A percentile compares a stretch with the other conserved stretches of the same genome.
Conservation (phyloP, 2,329 filamentous ascomycete genomes). For the Fusarium humuli region DNA sequence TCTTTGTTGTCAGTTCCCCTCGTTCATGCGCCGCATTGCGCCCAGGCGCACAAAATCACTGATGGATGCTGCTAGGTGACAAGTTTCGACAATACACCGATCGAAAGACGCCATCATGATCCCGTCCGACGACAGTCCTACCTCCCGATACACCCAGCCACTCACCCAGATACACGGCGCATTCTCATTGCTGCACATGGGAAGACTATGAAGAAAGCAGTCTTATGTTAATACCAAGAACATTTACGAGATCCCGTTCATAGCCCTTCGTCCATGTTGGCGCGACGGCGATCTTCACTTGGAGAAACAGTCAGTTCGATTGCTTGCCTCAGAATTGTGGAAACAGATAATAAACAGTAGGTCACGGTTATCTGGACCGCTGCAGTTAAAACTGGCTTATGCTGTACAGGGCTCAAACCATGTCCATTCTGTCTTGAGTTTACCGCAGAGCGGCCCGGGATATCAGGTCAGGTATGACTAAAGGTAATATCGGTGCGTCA, state of each 20-base stretch:
- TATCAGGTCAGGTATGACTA: too few species aligned
- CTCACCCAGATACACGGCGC: background rate
- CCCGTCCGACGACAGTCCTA: background rate
- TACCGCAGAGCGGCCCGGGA: too few species aligned
- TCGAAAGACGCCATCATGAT: background rate
- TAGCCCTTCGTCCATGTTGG: background rate
- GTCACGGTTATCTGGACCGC: too few species aligned
- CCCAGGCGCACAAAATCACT: too few species aligned
- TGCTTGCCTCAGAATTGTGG: background rate
- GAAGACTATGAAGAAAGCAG: background rate
- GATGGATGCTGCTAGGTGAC: too few species aligned
- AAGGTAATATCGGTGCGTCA: too few species aligned
- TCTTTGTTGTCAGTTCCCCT: too few species aligned
- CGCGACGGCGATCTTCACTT: background rate
- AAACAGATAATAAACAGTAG: too few species aligned
- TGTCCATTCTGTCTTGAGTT: too few species aligned
- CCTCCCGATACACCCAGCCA: background rate
- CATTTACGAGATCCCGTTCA: background rate
- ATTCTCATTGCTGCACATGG: background rate
- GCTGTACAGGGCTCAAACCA: too few species aligned
- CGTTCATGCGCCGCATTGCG: too few species aligned
- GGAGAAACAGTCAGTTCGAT: background rate
- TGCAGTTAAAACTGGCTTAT: too few species aligned
- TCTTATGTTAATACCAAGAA: background rate
- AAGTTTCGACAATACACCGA: background rate